These are phyloP conservation scores for Fusarium tuaranense DNA, from an alignment of 2,329 filamentous ascomycete genomes.

Conservation along the genomic window DNA sequence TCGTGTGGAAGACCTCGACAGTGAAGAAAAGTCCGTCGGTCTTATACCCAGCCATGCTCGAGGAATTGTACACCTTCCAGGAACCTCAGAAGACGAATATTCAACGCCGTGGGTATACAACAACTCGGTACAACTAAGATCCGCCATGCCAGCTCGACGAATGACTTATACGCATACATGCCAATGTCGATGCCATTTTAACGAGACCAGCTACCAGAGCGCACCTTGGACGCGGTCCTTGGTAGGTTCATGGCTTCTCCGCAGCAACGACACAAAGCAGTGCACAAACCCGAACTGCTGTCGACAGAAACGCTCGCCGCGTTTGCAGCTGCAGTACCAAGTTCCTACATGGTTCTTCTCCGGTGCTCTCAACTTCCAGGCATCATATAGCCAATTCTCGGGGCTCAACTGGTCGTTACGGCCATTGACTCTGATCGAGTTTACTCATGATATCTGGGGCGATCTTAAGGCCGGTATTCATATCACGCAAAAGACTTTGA, in stretches of 20 bases:
- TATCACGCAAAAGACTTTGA: neutral
- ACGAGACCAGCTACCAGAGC: neutral
- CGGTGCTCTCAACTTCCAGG: neutral
- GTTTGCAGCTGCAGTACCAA: slow-evolving; percentile 12
- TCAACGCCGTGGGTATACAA: neutral
- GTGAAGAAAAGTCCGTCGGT: neutral
- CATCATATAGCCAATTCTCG: neutral
- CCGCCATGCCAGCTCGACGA: rapidly evolving
- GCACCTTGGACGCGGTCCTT: slow-evolving; percentile 12
- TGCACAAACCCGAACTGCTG: slow-evolving; percentile 13
- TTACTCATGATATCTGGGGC: rapidly evolving
- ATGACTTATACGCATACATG: neutral
- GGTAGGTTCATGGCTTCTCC: slow-evolving; percentile 22
- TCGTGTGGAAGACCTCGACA: neutral
- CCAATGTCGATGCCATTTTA: slow-evolving; percentile 21
- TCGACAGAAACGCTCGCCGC: rapidly evolving
- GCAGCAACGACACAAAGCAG: neutral
- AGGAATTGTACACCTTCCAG: neutral
- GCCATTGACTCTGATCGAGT: neutral
- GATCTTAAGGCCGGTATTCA: neutral
- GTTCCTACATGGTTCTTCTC: slow-evolving; percentile 24
- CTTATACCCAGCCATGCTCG: neutral
- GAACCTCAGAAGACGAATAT: neutral
- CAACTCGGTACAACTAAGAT: neutral
- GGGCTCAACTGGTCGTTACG: slow-evolving; percentile 16